A percentile compares a stretch with the other conserved stretches of the same genome.
These are phyloP conservation scores for Chalara sp. DNA, from an alignment of 2,329 filamentous ascomycete species.

Conservation along the genomic window DNA sequence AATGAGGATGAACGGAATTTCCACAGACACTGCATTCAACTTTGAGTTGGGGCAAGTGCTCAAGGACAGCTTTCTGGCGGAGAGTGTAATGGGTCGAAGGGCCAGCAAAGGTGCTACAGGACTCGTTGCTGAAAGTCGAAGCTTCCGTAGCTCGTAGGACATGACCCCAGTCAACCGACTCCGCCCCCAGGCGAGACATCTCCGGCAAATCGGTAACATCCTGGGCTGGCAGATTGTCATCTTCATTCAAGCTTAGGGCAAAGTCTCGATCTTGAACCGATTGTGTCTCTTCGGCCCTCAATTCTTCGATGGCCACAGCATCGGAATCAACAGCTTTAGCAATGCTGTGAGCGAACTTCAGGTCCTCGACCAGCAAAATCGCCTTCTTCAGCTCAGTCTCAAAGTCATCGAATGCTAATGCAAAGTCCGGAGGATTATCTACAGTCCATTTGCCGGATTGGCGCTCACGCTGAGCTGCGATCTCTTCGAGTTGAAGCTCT, in stretches of 20 bases:
- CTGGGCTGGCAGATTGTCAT: constrained; percentile 9
- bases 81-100: constrained; percentile 11
- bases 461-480: too few species aligned
- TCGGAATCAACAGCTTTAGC: constrained; percentile 14
- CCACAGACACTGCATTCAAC: constrained; percentile 18
- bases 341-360: constrained; percentile 19
- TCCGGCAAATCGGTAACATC: constrained; percentile 6
- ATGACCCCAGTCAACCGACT: constrained; percentile 13
- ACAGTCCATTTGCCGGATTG: too few species aligned
- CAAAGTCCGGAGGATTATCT: too few species aligned
- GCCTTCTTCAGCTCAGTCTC: constrained; percentile 18
- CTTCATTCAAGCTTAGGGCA: constrained; percentile 11
- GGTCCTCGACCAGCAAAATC: constrained; percentile 12
- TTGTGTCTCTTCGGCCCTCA: constrained; percentile 11
- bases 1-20: constrained; percentile 14
- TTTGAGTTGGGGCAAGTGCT: constrained; percentile 17
- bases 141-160: constrained; percentile 9
- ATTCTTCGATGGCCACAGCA: constrained; percentile 14
- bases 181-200: constrained; percentile 7
- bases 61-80: constrained; percentile 13
- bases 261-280: background rate
- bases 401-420: too few species aligned
- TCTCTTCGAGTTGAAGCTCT: too few species aligned
- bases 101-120: constrained; percentile 10
- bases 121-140: constrained; percentile 12